Evolutionary conservation across 345 rosid species (phyloP), one percentile per base, ranked within the genome.

Genomic region (Ricinus communis): DNA sequence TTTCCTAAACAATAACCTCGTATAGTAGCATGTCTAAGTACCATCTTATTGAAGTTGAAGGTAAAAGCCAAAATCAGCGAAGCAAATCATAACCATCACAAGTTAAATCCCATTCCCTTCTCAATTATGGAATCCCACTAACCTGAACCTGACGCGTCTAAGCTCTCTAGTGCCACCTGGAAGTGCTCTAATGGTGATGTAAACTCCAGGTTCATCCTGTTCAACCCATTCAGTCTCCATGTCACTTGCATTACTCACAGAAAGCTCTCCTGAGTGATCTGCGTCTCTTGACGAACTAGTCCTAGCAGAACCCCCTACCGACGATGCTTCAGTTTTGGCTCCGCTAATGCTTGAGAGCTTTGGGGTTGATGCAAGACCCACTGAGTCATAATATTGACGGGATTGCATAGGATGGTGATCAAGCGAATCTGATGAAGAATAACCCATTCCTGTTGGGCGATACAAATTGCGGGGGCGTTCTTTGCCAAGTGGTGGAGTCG

Each of bases 81-180:
- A 57, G 30, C 51, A 62, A 2, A 22, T n/a, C 1, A 22, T 22
- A 22, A n/a, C 14, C 11, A 38, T 62, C 49, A 40, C 15, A 55
- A 60, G 8, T 24, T 12, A 22, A 22, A 55, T 30, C 45, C 40
- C 25, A 61, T 33, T 58, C 22, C 19, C 28, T 25, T 36, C 12
- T 61, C 16, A 22, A 21, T 59, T 24, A 49, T 61, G n/a, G 0
- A 61, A 69, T 27, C 72, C 57, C 14, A 69, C 70, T 62, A 69
- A 93, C 98, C 98, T 89, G 96, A 93, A 93, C 75, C 98, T 89
- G 69, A 93, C 93, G 0, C 98, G 96, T 78, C 97, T 86, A 68
- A 93, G 96, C 81, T 93, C 98, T n/a, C 89, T 86, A 11, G 84
- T 71, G 40, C 97, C 97, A 64, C 90, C 88, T 18, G 90, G 93